Evolutionary conservation across 352 stramenopile species (phyloP), one percentile per base, ranked within the genome.

Genomic region (Globisporangium rhizosaccharum): DNA sequence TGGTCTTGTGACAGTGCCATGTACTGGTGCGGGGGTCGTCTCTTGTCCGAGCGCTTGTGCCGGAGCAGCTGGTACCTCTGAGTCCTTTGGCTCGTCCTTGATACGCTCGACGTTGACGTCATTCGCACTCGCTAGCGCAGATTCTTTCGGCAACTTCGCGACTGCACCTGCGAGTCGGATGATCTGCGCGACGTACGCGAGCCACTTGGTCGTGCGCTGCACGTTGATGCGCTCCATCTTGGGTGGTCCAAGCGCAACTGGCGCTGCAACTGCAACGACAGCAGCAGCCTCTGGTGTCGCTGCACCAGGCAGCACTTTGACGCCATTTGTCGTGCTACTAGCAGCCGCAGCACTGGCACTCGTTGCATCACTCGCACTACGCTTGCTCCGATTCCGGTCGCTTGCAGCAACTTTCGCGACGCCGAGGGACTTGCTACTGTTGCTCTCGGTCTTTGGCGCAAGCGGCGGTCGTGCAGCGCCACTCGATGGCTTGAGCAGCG

Each of bases 161-260:
- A 56, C 15, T 20, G 58, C 45, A 36, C 74, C 67, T 7, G 75
- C 71, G 37, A 87, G 64, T 9, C 72, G 78, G 39, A 93, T 91
- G 53, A 93, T 85, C 56, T 89, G 66, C 9, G 62, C 72, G 1
- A 91, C 70, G 42, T 72, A 88, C 37, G 71, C 70, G 23, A 93
- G 63, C 83, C 81, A 93, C 39, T 71, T 81, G 17, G 75, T 83
- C 42, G 83, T 93, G 20, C 82, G 75, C 52, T 87, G 79, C 14
- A 91, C 81, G 51, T 91, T 88, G 47, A 93, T 82, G 37, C 78
- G 73, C 44, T 93, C 83, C 81, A 93, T 85, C 55, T 91, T 93
- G 0, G 69, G 79, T 0, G 83, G 79, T 1, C 57, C 68, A 36
- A 90, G 53, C 9, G 57, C 58, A 20, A 68, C 51, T 30, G 59